Evolutionary conservation across 2,329 filamentous ascomycete genomes (phyloP), one percentile per base, ranked within the genome.

Genomic region (Trichoderma atrobrunneum): DNA sequence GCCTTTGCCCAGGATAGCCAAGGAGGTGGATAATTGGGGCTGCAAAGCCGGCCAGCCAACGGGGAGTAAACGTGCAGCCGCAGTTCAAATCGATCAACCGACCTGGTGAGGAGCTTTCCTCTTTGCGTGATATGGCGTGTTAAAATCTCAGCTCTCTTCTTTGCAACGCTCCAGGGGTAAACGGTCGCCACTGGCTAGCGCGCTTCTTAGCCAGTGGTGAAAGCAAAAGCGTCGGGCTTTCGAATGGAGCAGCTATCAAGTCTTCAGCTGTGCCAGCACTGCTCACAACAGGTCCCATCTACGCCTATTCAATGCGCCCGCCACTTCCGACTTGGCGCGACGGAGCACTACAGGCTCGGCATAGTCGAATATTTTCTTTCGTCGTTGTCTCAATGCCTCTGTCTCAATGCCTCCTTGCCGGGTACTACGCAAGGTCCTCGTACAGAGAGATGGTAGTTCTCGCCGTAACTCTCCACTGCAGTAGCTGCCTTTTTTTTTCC

Each of bases 321-420:
- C 60, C 30, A 54, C 34, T 72, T 72, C 71, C 71, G 71, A 61
- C 48, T 65, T 60, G 71, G 71, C 71, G 67, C 51, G 14, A 60
- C 65, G 51, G 60, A 36, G n/a, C 67, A 70, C 57, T 54, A 36
- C 67, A 62, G 67, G 30, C 57, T 54, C 57, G 24, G 67, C 30
- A 48, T 70, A 16, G 67, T 62, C 39, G 56, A 54, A 34, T 51
- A 48, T 60, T 48, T 51, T 61, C 28, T 32, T 10, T 68, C 12
- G 24, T 18, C 59, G 34, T 60, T 60, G 54, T 68, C 54, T 32
- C 56, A 61, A 24, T 60, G 24, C 36, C 56, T 60, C 34, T 61
- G 54, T 69, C 56, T 32, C 56, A 61, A 24, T 69, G 24, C 26
- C 65, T 61, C 26, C 56, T 28, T 61, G 14, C 56, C 26, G 56